Conservation (phyloP, 208 protist species). For the Leishmania arabica region DNA sequence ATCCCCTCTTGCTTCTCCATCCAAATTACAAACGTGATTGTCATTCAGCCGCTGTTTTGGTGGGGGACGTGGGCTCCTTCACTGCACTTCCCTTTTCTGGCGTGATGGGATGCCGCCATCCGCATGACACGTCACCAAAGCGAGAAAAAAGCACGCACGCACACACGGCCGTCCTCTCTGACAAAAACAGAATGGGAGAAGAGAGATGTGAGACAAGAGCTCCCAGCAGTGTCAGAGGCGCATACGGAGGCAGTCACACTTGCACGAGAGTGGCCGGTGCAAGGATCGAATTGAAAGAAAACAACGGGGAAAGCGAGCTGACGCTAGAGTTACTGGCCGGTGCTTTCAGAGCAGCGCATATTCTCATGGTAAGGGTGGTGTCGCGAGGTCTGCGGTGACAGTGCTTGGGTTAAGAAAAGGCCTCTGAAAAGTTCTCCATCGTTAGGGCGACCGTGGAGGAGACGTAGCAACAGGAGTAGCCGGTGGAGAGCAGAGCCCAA, state of each 20-base stretch:
- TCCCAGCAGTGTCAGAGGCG: not conserved
- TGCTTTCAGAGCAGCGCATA: not conserved
- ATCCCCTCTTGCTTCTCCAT: slow-evolving; percentile 98
- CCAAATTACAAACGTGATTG: slow-evolving; percentile 96
- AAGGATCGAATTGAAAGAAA: not conserved
- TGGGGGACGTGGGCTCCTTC: not conserved
- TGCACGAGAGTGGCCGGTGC: not conserved
- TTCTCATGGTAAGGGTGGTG: not conserved
- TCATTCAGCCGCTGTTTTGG: slow-evolving; percentile 8
- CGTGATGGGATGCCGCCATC: not conserved
- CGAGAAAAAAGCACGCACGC: not conserved
- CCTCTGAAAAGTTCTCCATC: not conserved
- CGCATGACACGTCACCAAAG: not conserved
- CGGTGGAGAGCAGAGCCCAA: not conserved
- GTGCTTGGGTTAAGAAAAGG: not conserved
- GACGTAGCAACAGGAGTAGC: not conserved
- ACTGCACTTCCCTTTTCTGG: not conserved
- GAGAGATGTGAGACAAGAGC: not conserved
- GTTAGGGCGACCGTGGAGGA: not conserved
- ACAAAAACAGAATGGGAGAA: not conserved
- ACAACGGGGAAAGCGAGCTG: not conserved
- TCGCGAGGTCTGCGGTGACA: not conserved
- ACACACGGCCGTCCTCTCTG: not conserved
- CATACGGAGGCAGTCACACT: not conserved
- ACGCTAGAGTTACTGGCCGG: not conserved